Evolutionary conservation across 2,329 filamentous ascomycete genomes (phyloP).

Genomic region (Claviceps pazoutovae): DNA sequence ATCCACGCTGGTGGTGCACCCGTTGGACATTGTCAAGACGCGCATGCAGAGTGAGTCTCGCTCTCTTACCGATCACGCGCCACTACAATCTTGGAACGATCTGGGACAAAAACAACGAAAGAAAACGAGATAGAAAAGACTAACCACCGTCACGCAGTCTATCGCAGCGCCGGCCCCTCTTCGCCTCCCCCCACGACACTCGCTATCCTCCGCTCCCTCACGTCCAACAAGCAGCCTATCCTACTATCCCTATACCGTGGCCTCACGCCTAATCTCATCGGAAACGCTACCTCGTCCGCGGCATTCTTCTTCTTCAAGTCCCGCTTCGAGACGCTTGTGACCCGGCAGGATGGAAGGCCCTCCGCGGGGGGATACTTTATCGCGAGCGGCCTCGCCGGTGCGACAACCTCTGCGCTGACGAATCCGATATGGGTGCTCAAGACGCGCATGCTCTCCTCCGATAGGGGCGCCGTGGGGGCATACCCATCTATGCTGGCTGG

Average conservation of each 20-base stretch:
- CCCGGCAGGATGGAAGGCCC: conserved; percentile 13
- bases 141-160: conserved; percentile 24
- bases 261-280: conserved; percentile 76
- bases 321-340: conserved; percentile 34
- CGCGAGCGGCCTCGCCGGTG: conserved; percentile 56
- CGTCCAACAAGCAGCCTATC: conserved; percentile 34
- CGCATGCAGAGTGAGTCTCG: conserved; percentile 63
- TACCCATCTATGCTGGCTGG: conserved; percentile 70
- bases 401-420: conserved; percentile 66
- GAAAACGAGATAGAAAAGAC: not conserved
- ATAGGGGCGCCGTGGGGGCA: conserved; percentile 57
- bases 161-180: conserved; percentile 28
- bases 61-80: not conserved
- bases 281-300: conserved; percentile 82
- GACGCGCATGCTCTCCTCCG: conserved; percentile 87
- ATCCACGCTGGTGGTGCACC: conserved; percentile 78
- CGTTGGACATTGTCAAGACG: conserved; percentile 92
- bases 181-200: conserved; percentile 30
- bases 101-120: not conserved
- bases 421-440: conserved; percentile 98
- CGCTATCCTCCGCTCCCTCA: conserved; percentile 36
- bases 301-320: conserved; percentile 77
- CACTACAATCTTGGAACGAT: too few relatives aligned
- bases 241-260: conserved; percentile 72
- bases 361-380: conserved; percentile 63